Conservation (phyloP, 495 filamentous ascomycete genomes). For the Penicillium ochrochloron region DNA sequence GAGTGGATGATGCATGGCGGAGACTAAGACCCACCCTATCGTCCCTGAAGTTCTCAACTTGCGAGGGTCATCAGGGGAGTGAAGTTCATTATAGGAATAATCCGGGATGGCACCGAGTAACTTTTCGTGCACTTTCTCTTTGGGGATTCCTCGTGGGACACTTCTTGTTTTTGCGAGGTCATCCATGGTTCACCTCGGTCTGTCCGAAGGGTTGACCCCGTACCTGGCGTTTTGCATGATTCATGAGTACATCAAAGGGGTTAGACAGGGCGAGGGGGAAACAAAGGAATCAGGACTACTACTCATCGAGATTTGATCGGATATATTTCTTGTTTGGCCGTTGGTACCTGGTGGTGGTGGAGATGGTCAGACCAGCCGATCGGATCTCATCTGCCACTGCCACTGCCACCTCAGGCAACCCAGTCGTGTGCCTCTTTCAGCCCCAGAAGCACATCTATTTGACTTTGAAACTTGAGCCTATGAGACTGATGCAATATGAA, state of each 20-base stretch:
- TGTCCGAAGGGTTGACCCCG: background rate
- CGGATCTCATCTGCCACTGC: background rate
- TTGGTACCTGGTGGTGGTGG: background rate
- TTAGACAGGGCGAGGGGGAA: background rate
- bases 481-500: background rate
- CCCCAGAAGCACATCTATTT: background rate
- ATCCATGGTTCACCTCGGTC: slow-evolving; percentile 10
- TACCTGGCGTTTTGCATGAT: slow-evolving; percentile 16
- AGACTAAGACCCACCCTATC: background rate
- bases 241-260: slow-evolving; percentile 12
- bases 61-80: too few relatives aligned
- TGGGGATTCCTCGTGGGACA: slow-evolving; percentile 12
- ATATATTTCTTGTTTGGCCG: background rate
- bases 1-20: background rate
- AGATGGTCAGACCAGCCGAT: background rate
- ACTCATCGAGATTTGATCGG: background rate
- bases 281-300: background rate
- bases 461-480: background rate
- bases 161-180: background rate
- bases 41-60: background rate
- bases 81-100: background rate
- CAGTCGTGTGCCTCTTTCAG: slow-evolving; percentile 1
- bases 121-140: slow-evolving; percentile 2
- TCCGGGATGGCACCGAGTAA: slow-evolving; percentile 3
- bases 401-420: background rate